Evolutionary conservation across 129 eudicot genomes (phyloP), one percentile per base, ranked within the genome.

Genomic region (Flaveria ramosissima): DNA sequence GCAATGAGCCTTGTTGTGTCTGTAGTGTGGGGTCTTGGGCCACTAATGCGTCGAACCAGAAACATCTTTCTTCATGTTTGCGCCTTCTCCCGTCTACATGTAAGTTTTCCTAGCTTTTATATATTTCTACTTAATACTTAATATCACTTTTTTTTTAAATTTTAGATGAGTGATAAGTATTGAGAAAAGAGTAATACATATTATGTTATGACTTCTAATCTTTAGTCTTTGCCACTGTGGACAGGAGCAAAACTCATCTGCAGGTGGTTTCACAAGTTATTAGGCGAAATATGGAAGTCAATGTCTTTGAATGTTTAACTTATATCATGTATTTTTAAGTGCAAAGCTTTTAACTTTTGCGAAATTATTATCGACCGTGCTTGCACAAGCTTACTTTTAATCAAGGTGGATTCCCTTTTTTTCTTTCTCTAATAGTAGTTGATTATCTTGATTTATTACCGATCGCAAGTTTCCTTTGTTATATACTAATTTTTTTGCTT

Each of bases 1-100:
- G 93, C 98, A 46, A 86, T 87, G 57, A 84, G 89, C 53, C 76
- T 91, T 69, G 53, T 94, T 71, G 78, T 82, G 66, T 94, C 91
- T 75, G 88, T 97, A 55, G 80, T 94, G 69, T 94, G 98, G 98
- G 98, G 97, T 71, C 82, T 91, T 74, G 88, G 84, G 64, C 97
- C 96, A 36, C 74, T 94, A 80, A 80, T 87, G 80, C 89, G 86
- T 46, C 87, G 59, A 65, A 84, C 82, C 90, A 86, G 93, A 81
- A 89, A 83, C 63, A 64, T 88, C 20, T 80, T 93, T 69, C 85
- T 86, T 68, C 89, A 77, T 57, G 98, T 93, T 85, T 26, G 84
- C 65, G 39, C 50, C 62, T 80, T 61, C 73, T 74, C 59, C 60
- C 51, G 47, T 73, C 75, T 74, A 72, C 60, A 62, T 76, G 14